These are phyloP conservation scores for Candida namnaoensis DNA, from an alignment of 805 yeast species.

Conservation along the genomic window DNA sequence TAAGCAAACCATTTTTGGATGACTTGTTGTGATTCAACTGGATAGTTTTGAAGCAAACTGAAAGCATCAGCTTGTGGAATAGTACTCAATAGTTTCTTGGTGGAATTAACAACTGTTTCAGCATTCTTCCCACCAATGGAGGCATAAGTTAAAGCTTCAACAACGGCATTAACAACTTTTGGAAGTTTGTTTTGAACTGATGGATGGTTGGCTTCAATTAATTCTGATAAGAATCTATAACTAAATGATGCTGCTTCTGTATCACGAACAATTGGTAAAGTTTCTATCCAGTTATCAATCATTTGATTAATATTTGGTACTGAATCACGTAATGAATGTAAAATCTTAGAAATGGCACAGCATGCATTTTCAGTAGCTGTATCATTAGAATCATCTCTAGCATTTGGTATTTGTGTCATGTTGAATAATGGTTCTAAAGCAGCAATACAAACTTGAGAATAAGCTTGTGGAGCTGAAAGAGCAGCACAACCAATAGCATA, in stretches of 20 bases:
- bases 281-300: constrained; percentile 67
- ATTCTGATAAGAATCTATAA: constrained; percentile 64
- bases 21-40: constrained; percentile 50
- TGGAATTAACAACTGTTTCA: constrained; percentile 48
- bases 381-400: constrained; percentile 77
- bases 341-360: constrained; percentile 76
- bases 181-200: constrained; percentile 46
- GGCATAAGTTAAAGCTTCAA: constrained; percentile 65
- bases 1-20: constrained; percentile 50
- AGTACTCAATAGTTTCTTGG: constrained; percentile 54
- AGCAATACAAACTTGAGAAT: constrained; percentile 54
- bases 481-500: constrained; percentile 83
- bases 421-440: constrained; percentile 71
- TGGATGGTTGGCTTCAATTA: constrained; percentile 62
- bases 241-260: constrained; percentile 83
- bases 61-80: constrained; percentile 67
- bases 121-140: constrained; percentile 69
- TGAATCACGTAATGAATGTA: constrained; percentile 50
- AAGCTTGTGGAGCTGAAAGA: constrained; percentile 61
- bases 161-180: constrained; percentile 55
- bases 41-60: constrained; percentile 51
- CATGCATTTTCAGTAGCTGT: constrained; percentile 83
- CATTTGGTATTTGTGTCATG: constrained; percentile 68
- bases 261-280: constrained; percentile 78
- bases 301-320: constrained; percentile 58